Base-by-base conservation (phyloP, 257 asterid genomes). In the Capsicum pubescens region DNA sequence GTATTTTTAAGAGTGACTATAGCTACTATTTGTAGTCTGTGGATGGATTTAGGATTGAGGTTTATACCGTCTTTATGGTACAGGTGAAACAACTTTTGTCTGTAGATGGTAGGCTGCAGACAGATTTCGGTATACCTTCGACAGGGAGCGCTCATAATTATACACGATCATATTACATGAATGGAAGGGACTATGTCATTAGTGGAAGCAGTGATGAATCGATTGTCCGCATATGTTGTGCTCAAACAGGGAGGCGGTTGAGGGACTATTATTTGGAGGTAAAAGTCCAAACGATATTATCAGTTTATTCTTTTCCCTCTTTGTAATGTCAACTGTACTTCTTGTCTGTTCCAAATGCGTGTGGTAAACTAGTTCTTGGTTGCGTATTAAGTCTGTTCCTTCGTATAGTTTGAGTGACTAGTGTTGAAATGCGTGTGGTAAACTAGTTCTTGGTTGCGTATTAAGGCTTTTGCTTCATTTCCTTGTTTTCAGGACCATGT, bases 111-210 rank as follows among this genome's bases (percentile, higher is more conserved):
- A 92, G 91, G 87, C 87, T 88, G 48, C 93, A 93, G 82, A 91
- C 90, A 1, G 93, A 91, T 83, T 93, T 95, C 12, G 93, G 95
- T 80, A 92, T 95, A 82, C 91, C 88, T 57, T 90, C 97, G 4
- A 89, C 92, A 0, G 98, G 98, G 85, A 95, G 94, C 80, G 82
- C 59, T 74, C 91, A 91, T 84, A 95, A 95, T 88, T 95, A 93
- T 88, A 95, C 98, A 10, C 93, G 97, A 56, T 90, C 97, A 0
- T 95, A 95, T 86, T 95, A 95, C 88, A 93, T 93, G 98, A 95
- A 92, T 19, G 94, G 93, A 32, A 84, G 97, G 86, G 98, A 95
- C 83, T 92, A 92, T 87, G 87, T 95, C 63, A 88, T 95, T 63
- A 95, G 93, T 63, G 98, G 98, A 83, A 95, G 97, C 79, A 89